A percentile compares a stretch with the other conserved stretches of the same genome.
phyloP scores from a whole-genome alignment of 306 rosid genomes.

The Ormosia emarginata region DNA sequence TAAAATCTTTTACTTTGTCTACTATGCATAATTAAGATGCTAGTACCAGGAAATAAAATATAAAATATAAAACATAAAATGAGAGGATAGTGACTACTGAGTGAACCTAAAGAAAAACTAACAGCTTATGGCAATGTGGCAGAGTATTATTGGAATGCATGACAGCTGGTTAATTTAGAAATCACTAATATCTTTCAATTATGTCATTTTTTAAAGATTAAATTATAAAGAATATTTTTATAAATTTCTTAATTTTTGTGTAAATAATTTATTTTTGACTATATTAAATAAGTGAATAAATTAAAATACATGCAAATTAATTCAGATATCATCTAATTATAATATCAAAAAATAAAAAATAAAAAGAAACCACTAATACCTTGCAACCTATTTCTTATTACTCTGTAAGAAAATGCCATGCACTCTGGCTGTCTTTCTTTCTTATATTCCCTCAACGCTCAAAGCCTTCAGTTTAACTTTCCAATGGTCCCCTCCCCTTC shows the following conservation, averaged over 20 bases:
- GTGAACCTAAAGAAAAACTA: neutral
- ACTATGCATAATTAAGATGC: too few relatives aligned
- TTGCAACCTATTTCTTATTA: conserved; percentile 21
- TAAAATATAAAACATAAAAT: too few relatives aligned
- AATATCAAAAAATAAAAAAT: too few relatives aligned
- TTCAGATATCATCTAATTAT: too few relatives aligned
- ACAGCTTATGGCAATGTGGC: neutral
- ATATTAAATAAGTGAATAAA: too few relatives aligned
- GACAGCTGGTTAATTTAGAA: neutral
- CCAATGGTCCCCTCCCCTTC: neutral
- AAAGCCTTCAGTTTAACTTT: neutral
- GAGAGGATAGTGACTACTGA: neutral
- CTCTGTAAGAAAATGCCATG: conserved; percentile 33
- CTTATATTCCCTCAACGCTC: neutral
- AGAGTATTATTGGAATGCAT: neutral
- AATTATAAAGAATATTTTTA: too few relatives aligned
- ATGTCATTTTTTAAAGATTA: too few relatives aligned
- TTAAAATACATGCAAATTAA: too few relatives aligned
- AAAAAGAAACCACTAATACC: neutral
- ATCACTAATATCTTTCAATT: neutral
- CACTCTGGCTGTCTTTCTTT: neutral
- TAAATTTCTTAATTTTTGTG: too few relatives aligned
- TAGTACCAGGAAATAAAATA: too few relatives aligned
- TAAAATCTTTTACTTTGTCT: too few relatives aligned
- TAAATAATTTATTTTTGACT: too few relatives aligned